Base-by-base conservation (phyloP, 177 flowering plant genomes). In the Tripterygium wilfordii region DNA sequence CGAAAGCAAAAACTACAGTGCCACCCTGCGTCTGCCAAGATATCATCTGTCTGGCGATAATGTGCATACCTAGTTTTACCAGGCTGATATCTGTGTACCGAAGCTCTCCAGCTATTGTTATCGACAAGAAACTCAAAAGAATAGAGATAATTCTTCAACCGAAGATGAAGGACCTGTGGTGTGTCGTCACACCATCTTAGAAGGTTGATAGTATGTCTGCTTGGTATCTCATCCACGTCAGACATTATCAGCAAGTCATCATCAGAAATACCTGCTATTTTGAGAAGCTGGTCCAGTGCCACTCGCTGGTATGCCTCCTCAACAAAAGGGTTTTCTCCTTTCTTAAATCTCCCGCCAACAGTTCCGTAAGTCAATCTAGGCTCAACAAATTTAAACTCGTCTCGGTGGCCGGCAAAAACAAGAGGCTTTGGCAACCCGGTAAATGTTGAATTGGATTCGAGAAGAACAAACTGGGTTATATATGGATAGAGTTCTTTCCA, bases 1-100 rank as follows among this genome's bases (percentile, higher is more conserved):
- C 81, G 68, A 41, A 79, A 79, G 59, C 84, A 78, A 36, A 79
- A 79, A 75, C 81, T 79, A 38, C 80, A 78, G 36, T 75, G 83
- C 80, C 83, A 78, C 15, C 80, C 83, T 3, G 84, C 66, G 57
- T 79, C 85, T 20, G 78, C 74, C 49, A 78, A 58, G 26, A 79
- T 56, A 21, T 56, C 59, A 48, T 79, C 79, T 4, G 75, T 47
- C 49, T 73, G 81, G 10, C 85, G 67, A 52, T 61, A 78, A 44
- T 78, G 84, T 3, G 77, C 79, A 64, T 78, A 78, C 37, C 51
- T 58, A 3, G 84, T 78, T 54, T 70, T 73, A 0, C 79, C 79
- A 0, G 62, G 22, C 48, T 66, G 57, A 49, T 78, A 78, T 27
- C 70, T 45, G 31, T 75, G 84, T 12, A 76, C 66, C 3, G 84